Evolutionary conservation across 2,329 filamentous ascomycete species (phyloP).

Genomic region (Aspergillus quadrilineatus): DNA sequence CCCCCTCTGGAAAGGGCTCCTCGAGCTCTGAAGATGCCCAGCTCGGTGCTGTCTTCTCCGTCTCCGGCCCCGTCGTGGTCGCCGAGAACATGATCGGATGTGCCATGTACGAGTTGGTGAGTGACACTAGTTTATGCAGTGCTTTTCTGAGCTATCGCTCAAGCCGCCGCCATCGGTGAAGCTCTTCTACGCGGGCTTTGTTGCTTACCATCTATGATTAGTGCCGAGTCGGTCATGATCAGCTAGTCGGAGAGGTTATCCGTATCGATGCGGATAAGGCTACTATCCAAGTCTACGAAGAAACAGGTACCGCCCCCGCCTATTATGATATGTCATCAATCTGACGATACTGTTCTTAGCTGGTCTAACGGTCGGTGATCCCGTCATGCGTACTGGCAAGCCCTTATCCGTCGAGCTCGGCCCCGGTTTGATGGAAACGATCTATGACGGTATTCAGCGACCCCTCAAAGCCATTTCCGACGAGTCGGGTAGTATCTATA

Average conservation of each 20-base stretch:
- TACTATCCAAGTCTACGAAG: conserved; percentile 98
- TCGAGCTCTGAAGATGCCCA: conserved; percentile 52
- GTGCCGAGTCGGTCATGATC: conserved; percentile 90
- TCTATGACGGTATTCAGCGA: conserved; percentile 98
- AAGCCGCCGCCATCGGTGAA: neutral
- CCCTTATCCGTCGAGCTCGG: conserved; percentile 96
- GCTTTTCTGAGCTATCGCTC: neutral
- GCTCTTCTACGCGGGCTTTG: neutral
- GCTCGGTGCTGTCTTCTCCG: conserved; percentile 67
- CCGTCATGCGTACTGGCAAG: conserved; percentile 86
- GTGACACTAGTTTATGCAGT: conserved; percentile 30
- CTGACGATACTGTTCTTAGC: conserved; percentile 46
- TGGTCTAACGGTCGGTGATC: conserved; percentile 93
- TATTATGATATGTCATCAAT: conserved; percentile 10
- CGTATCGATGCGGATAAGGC: conserved; percentile 93
- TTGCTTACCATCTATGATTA: conserved; percentile 35
- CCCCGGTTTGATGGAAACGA: conserved; percentile 95
- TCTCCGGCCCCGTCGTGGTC: conserved; percentile 85
- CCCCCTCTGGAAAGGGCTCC: conserved; percentile 43
- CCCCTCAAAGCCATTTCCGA: conserved; percentile 82
- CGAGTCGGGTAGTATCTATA: conserved; percentile 85
- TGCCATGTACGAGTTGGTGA: conserved; percentile 98
- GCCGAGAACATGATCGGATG: conserved; percentile 98
- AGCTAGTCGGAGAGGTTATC: conserved; percentile 95
- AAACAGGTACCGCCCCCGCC: conserved; percentile 66